Percentiles rank a stretch among this genome's conserved stretches.
Evolutionary conservation across 208 protist genomes (phyloP).

Genomic region (Entamoeba moshkovskii): DNA sequence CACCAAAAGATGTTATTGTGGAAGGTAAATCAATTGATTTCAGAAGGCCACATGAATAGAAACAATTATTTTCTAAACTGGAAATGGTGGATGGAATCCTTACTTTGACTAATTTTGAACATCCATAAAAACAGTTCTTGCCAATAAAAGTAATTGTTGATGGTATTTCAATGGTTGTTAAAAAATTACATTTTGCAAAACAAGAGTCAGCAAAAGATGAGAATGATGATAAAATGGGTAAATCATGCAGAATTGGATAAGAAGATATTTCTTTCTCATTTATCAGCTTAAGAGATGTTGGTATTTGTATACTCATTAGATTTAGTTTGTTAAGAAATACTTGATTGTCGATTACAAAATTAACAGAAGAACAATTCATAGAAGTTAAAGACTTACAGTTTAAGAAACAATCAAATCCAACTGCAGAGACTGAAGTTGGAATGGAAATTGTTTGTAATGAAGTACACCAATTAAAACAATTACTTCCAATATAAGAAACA

Average conservation of each 20-base stretch:
- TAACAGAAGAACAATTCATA: background rate
- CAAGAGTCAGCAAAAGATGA: background rate
- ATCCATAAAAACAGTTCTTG: background rate
- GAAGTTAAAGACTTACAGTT: background rate
- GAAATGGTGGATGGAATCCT: background rate
- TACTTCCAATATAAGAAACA: background rate
- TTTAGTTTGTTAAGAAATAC: background rate
- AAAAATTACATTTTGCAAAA: background rate
- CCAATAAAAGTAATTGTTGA: background rate
- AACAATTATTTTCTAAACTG: background rate
- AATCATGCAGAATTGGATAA: no score
- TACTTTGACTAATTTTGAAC: background rate
- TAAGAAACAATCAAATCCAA: background rate
- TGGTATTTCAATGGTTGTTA: background rate
- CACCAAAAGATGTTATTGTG: no score
- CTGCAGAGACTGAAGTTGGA: background rate
- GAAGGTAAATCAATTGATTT: no score
- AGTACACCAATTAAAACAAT: background rate
- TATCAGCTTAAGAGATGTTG: background rate
- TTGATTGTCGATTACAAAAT: background rate
- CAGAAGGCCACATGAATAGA: background rate
- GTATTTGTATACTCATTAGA: background rate
- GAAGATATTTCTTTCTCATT: background rate
- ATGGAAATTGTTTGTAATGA: background rate
- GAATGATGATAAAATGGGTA: background rate